phyloP scores from a whole-genome alignment of 2,329 filamentous ascomycete species.

The Penicillium sp. region DNA sequence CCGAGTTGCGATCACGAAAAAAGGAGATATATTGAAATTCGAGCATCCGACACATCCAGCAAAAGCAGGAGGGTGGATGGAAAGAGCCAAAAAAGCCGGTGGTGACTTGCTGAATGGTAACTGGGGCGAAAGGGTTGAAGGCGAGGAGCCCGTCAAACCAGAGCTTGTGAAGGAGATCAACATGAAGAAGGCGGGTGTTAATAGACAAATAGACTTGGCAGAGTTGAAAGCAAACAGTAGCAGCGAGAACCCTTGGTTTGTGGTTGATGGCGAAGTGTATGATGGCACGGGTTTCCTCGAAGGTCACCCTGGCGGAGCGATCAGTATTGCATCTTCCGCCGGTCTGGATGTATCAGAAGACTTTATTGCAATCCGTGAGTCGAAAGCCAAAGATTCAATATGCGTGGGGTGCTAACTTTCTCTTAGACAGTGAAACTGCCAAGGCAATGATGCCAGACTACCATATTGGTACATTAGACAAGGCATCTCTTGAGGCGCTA shows the following conservation, averaged over 20 bases:
- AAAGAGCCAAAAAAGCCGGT: conserved; percentile 77
- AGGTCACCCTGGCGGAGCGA: conserved; percentile 80
- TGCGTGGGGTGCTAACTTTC: conserved; percentile 16
- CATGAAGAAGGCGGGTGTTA: conserved; percentile 70
- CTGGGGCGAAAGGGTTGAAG: conserved; percentile 73
- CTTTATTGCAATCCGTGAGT: conserved; percentile 86
- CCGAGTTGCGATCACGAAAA: conserved; percentile 71
- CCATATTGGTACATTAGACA: conserved; percentile 76
- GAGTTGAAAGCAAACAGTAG: conserved; percentile 69
- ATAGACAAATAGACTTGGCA: conserved; percentile 64
- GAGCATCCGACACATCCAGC: conserved; percentile 86
- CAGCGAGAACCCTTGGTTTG: conserved; percentile 75
- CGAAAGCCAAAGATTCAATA: neutral
- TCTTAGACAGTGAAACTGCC: conserved; percentile 79
- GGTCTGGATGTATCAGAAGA: conserved; percentile 81
- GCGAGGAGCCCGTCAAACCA: conserved; percentile 43
- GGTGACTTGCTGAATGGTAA: conserved; percentile 77
- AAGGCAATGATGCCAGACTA: conserved; percentile 86
- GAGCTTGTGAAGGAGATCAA: conserved; percentile 65
- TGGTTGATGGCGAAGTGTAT: conserved; percentile 84
- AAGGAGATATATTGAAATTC: conserved; percentile 66
- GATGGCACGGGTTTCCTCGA: conserved; percentile 79
- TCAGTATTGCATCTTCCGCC: conserved; percentile 80
- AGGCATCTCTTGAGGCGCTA: conserved; percentile 57
- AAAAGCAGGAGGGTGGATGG: conserved; percentile 87